phyloP scores from a whole-genome alignment of 73 alveolate species.

The Durusdinium trenchii region DNA sequence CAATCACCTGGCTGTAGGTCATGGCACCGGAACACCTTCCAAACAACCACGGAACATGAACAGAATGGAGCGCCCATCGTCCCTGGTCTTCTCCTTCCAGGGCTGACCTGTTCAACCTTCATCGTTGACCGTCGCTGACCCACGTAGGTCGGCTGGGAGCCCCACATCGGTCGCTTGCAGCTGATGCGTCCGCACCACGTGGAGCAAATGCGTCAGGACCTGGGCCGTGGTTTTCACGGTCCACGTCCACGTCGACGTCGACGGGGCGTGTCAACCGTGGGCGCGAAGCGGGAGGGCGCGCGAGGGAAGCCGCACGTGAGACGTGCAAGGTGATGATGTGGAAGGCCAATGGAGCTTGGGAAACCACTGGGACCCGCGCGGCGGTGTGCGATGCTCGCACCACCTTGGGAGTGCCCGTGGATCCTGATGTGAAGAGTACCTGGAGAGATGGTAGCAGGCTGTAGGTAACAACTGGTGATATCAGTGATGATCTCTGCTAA shows the following conservation, averaged over 20 bases:
- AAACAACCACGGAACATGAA: no score
- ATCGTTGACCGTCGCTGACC: no score
- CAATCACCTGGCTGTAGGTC: no score
- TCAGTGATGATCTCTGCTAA: no score
- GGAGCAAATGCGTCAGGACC: conserved; percentile 60
- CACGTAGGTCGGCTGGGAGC: no score
- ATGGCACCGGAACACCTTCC: no score
- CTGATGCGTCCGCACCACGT: conserved; percentile 52
- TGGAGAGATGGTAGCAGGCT: background rate
- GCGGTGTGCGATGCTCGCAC: conserved; percentile 40
- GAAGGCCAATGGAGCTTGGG: background rate
- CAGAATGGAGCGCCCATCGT: no score
- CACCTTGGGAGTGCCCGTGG: conserved; percentile 54
- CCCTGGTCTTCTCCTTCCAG: no score
- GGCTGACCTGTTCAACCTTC: no score
- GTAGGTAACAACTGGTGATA: no score
- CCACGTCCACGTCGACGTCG: background rate
- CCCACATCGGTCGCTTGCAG: conserved; percentile 48
- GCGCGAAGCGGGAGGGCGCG: background rate
- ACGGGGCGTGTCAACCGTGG: background rate
- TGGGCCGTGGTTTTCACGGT: background rate
- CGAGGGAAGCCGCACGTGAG: background rate
- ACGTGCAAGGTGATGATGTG: background rate
- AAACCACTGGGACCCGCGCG: background rate
- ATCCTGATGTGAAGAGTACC: conserved; percentile 68